phyloP scores from a whole-genome alignment of 2,329 filamentous ascomycete species.

The Colletotrichum sp. region DNA sequence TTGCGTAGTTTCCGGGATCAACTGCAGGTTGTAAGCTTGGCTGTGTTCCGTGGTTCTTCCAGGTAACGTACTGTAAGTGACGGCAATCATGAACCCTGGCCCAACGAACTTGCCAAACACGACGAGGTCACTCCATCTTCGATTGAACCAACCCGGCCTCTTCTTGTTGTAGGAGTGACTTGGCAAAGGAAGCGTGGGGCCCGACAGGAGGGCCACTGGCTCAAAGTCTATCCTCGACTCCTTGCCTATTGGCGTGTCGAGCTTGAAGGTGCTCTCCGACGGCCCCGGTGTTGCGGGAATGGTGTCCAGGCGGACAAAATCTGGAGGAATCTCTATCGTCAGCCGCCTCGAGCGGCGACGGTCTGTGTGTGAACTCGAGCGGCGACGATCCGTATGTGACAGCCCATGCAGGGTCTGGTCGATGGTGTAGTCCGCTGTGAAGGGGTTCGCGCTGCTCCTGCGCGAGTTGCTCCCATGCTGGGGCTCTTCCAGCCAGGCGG shows the following conservation, averaged over 20 bases:
- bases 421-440: constrained; percentile 18
- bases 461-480: background rate
- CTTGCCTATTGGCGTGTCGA: background rate
- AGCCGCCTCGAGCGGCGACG: background rate
- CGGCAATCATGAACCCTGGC: constrained; percentile 69
- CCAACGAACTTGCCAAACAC: constrained; percentile 51
- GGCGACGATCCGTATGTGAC: background rate
- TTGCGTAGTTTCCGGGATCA: constrained; percentile 72
- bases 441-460: constrained; percentile 6
- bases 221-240: background rate
- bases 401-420: constrained; percentile 12
- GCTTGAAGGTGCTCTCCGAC: background rate
- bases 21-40: constrained; percentile 35
- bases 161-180: background rate
- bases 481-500: constrained; percentile 8
- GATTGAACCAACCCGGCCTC: background rate
- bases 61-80: constrained; percentile 55
- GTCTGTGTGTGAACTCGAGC: background rate
- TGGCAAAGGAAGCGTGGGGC: background rate
- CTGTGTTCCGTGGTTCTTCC: background rate
- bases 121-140: background rate
- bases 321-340: constrained; percentile 2
- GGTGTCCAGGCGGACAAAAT: background rate
- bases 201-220: background rate
- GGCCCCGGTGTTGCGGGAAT: background rate